phyloP scores from a whole-genome alignment of 148 eudicot species.

The Rhododendron kiyosumense region DNA sequence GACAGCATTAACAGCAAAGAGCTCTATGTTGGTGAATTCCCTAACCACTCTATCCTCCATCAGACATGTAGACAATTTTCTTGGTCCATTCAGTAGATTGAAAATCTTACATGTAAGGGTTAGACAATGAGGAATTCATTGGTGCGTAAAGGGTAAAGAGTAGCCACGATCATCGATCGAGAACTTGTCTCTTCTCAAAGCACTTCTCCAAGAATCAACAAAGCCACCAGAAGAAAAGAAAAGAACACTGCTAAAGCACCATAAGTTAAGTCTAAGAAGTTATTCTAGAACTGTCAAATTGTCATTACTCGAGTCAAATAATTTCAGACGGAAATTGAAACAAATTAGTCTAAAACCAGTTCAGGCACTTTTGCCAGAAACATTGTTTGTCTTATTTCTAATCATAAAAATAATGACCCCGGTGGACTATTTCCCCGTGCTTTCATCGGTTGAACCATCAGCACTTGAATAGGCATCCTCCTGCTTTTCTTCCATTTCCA shows the following conservation, averaged over 20 bases:
- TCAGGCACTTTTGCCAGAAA: background rate
- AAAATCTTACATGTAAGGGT: background rate
- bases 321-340: background rate
- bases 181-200: background rate
- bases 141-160: background rate
- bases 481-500: conserved; percentile 28
- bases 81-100: background rate
- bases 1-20: background rate
- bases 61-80: background rate
- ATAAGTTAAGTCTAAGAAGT: background rate
- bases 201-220: background rate
- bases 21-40: background rate
- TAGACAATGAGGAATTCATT: background rate
- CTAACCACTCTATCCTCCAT: background rate
- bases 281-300: background rate
- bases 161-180: background rate
- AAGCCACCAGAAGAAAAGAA: background rate
- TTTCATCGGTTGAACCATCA: conserved; percentile 10
- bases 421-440: conserved; percentile 1
- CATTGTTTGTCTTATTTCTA: background rate
- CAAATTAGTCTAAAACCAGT: background rate
- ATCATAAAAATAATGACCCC: conserved; percentile 25
- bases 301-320: background rate
- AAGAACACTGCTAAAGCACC: background rate
- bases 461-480: conserved; percentile 3